Conservation (phyloP, 352 stramenopile genomes). For the Thalassiosira mediterranea region DNA sequence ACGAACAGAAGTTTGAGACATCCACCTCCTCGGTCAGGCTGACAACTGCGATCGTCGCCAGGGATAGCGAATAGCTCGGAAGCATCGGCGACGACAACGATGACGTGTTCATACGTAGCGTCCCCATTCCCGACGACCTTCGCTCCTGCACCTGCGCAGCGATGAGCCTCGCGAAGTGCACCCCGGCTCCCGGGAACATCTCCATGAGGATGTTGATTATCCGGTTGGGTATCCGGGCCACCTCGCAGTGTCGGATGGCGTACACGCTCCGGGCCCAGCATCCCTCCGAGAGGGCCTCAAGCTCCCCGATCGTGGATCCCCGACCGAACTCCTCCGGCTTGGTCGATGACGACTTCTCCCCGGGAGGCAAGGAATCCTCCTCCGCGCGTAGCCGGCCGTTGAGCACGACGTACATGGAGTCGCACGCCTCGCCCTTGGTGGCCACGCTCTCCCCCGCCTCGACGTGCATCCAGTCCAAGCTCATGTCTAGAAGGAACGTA, state of each 20-base stretch:
- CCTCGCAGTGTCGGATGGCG: conserved; percentile 53
- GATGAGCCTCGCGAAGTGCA: conserved; percentile 57
- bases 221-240: conserved; percentile 51
- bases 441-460: conserved; percentile 50
- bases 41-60: conserved; percentile 65
- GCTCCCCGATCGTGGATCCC: conserved; percentile 53
- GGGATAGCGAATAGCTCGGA: conserved; percentile 56
- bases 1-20: conserved; percentile 43
- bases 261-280: conserved; percentile 47
- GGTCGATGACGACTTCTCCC: background rate
- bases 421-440: conserved; percentile 35
- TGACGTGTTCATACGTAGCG: too few species aligned
- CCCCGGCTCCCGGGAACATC: conserved; percentile 41
- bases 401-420: conserved; percentile 59
- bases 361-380: background rate
- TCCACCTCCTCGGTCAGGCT: conserved; percentile 37
- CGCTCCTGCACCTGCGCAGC: conserved; percentile 32
- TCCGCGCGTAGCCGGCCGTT: conserved; percentile 54
- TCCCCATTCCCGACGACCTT: background rate
- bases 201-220: conserved; percentile 51
- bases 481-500: conserved; percentile 54
- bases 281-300: conserved; percentile 37
- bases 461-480: conserved; percentile 55
- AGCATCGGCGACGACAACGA: conserved; percentile 22
- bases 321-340: conserved; percentile 43